Conservation (phyloP, 257 asterid genomes). For the Penstemon davidsonii region DNA sequence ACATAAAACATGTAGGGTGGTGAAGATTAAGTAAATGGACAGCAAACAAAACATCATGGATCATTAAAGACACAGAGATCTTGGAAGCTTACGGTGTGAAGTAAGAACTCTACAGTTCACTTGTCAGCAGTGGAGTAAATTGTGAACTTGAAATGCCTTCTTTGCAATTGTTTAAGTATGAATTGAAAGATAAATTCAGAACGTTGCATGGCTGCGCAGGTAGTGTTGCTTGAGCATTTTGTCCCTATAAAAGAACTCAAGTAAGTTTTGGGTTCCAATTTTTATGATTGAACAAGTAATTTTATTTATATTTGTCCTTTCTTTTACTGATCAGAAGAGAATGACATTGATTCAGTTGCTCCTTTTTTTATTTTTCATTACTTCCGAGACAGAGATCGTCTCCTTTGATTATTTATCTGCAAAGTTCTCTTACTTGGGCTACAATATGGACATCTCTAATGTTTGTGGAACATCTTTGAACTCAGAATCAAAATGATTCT, state of each 20-base stretch:
- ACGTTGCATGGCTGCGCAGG: no score
- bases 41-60: no score
- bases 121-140: no score
- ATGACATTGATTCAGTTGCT: not conserved
- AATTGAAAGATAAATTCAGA: no score
- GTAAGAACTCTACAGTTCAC: no score
- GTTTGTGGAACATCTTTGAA: conserved; percentile 79
- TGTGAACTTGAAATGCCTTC: no score
- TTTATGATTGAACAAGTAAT: not conserved
- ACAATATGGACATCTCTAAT: conserved; percentile 71
- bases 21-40: not conserved
- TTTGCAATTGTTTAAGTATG: no score
- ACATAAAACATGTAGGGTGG: conserved; percentile 42
- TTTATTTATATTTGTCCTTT: not conserved
- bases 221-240: not conserved
- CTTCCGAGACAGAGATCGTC: not conserved
- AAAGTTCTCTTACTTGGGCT: conserved; percentile 11
- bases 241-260: not conserved
- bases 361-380: not conserved
- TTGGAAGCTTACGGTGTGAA: no score
- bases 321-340: not conserved
- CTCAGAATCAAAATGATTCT: conserved; percentile 48
- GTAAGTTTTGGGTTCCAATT: not conserved
- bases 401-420: no score
- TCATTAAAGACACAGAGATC: no score